Evolutionary conservation across 371 early-diverging fungal genomes (phyloP), one percentile per base, ranked within the genome.

Genomic region (Coemansia linderi): DNA sequence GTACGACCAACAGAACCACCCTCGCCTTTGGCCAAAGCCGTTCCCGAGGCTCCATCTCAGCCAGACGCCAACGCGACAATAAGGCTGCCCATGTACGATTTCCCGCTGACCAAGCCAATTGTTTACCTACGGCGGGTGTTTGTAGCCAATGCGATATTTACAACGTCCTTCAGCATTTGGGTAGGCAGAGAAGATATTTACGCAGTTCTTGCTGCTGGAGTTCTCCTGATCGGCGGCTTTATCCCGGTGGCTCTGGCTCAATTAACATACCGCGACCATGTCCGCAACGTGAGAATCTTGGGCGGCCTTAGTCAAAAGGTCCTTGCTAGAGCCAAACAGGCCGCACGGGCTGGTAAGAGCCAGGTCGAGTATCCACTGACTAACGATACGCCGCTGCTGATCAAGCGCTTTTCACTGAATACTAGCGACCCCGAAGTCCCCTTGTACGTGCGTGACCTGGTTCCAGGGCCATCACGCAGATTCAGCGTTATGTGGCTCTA

Each of bases 311-410:
- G 43, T 52, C 66, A 59, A n/a, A 52, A 57, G 38, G 54, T 54
- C n/a, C 22, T 71, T 1, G 36, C 37, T 19, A 31, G 36, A 13
- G 48, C 60, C 10, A 59, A 67, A 15, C 63, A 27, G 56, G 64
- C 63, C 7, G 68, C 56, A 58, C 31, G 29, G 0, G 40, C n/a
- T 12, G 66, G 70, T 12, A 19, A 59, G 3, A 74, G 71, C 59
- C 75, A 78, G 62, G n/a, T 78, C 12, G 71, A 71, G 63, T 78
- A 44, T n/a, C 79, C 79, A 0, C 68, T 78, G 38, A 33, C 38
- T 2, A 70, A 24, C 43, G 56, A 67, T 5, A 78, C 75, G 24
- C 75, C 79, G 6, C 38, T 78, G 65, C 40, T 66, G 12, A 57
- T 78, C 15, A 58, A 70, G 15, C 67, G 61, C 38, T 78, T 67